phyloP scores from a whole-genome alignment of 2,329 filamentous ascomycete species.

The Talaromyces sp. region DNA sequence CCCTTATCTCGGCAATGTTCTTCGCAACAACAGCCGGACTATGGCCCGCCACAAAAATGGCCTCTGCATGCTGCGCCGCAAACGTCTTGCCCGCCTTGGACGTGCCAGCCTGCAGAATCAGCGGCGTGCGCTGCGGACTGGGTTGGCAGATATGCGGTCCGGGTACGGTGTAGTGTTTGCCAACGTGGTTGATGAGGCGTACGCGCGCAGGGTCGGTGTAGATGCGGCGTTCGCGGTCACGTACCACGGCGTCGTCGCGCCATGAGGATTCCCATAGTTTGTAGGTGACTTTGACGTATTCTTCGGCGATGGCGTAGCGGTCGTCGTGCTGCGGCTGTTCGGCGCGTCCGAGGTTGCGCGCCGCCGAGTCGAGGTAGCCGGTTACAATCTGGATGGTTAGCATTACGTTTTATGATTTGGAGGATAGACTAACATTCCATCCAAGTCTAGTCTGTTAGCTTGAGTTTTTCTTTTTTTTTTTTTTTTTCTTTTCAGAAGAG shows the following conservation, averaged over 20 bases:
- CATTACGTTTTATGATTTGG: conserved; percentile 49
- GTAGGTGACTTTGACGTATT: conserved; percentile 60
- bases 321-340: conserved; percentile 61
- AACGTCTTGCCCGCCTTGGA: conserved; percentile 62
- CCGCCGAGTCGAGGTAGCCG: conserved; percentile 62
- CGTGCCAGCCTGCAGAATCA: conserved; percentile 66
- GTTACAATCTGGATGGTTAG: conserved; percentile 52
- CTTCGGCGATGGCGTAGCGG: conserved; percentile 59
- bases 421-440: conserved; percentile 45
- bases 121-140: conserved; percentile 61
- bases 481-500: not conserved
- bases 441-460: conserved; percentile 37
- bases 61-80: conserved; percentile 65
- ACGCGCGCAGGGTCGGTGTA: conserved; percentile 58
- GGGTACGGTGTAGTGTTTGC: conserved; percentile 59
- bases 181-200: conserved; percentile 61
- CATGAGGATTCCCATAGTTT: conserved; percentile 65
- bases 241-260: conserved; percentile 60
- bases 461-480: not conserved
- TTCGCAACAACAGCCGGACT: conserved; percentile 57
- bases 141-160: conserved; percentile 64
- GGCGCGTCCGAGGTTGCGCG: conserved; percentile 55
- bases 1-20: conserved; percentile 59
- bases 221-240: conserved; percentile 53
- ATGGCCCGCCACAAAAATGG: conserved; percentile 64